Conservation (phyloP, 2,329 filamentous ascomycete genomes). For the Catunica adiposa region DNA sequence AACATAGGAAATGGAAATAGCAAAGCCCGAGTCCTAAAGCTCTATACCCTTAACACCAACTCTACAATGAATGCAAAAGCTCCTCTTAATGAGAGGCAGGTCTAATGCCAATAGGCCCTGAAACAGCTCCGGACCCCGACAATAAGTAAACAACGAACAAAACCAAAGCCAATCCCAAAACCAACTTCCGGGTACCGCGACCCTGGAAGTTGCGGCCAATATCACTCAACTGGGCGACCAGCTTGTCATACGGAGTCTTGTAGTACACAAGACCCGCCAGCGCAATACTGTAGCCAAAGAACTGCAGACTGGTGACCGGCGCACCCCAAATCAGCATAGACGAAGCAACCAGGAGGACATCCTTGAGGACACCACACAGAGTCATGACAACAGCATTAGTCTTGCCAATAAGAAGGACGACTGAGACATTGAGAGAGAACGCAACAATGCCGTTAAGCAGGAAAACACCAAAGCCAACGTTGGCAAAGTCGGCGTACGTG, state of each 20-base stretch:
- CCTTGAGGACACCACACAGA: slow-evolving; percentile 75
- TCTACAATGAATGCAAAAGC: too few species aligned
- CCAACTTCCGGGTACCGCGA: slow-evolving; percentile 11
- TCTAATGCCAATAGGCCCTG: background rate
- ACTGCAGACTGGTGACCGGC: slow-evolving; percentile 56
- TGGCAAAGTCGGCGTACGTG: slow-evolving; percentile 51
- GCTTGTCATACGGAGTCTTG: slow-evolving; percentile 58
- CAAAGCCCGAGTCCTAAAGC: too few species aligned
- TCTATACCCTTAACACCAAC: too few species aligned
- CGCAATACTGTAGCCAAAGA: slow-evolving; percentile 71
- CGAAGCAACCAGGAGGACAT: slow-evolving; percentile 64
- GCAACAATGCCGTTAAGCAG: slow-evolving; percentile 62
- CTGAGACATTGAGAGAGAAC: slow-evolving; percentile 69
- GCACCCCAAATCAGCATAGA: slow-evolving; percentile 73
- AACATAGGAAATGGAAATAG: too few species aligned
- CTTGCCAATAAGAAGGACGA: slow-evolving; percentile 77
- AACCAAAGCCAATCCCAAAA: background rate
- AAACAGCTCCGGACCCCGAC: background rate
- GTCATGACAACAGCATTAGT: slow-evolving; percentile 75
- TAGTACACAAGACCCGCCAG: slow-evolving; percentile 65
- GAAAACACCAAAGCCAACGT: slow-evolving; percentile 56
- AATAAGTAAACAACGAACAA: slow-evolving; percentile 11
- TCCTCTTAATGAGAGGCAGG: background rate
- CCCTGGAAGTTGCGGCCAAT: slow-evolving; percentile 35
- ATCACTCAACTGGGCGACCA: slow-evolving; percentile 55